Conservation (phyloP, 495 filamentous ascomycete species). For the Aspergillus olivimuriae region DNA sequence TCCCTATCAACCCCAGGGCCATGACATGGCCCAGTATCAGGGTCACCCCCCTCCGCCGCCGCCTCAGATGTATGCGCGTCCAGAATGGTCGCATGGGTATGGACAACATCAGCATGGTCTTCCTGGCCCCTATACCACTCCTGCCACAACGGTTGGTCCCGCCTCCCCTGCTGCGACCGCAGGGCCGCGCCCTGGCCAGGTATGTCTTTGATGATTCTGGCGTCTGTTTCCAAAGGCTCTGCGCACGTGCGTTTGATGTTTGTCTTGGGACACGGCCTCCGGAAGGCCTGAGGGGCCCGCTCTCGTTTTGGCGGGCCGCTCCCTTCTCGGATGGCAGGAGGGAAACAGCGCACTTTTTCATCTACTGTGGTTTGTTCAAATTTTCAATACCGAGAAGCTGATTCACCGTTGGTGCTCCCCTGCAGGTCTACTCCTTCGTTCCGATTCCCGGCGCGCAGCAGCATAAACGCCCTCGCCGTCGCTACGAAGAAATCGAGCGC, state of each 20-base stretch:
- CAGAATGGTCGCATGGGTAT: constrained; percentile 78
- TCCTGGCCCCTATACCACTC: constrained; percentile 55
- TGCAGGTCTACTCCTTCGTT: constrained; percentile 93
- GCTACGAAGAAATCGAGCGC: constrained; percentile 97
- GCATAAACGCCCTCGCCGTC: constrained; percentile 88
- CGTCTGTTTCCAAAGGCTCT: constrained; percentile 25
- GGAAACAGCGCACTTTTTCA: constrained; percentile 26
- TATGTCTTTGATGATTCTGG: constrained; percentile 51
- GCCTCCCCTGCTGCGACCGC: constrained; percentile 54
- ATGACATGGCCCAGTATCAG: constrained; percentile 72
- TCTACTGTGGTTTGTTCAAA: constrained; percentile 8
- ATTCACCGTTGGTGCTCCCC: constrained; percentile 9
- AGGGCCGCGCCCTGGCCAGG: constrained; percentile 63
- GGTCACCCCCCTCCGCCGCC: constrained; percentile 48
- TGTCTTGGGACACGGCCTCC: constrained; percentile 27
- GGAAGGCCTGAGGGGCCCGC: constrained; percentile 14
- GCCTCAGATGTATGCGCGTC: constrained; percentile 68
- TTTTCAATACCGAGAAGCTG: background rate
- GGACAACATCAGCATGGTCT: constrained; percentile 56
- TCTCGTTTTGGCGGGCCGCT: constrained; percentile 5
- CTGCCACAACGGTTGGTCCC: constrained; percentile 52
- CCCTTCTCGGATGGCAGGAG: constrained; percentile 19
- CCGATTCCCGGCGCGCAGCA: constrained; percentile 96
- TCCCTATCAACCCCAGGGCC: constrained; percentile 72
- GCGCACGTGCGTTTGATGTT: constrained; percentile 22